Evolutionary conservation across 306 rosid genomes (phyloP).

Genomic region (Carpinus viminea): DNA sequence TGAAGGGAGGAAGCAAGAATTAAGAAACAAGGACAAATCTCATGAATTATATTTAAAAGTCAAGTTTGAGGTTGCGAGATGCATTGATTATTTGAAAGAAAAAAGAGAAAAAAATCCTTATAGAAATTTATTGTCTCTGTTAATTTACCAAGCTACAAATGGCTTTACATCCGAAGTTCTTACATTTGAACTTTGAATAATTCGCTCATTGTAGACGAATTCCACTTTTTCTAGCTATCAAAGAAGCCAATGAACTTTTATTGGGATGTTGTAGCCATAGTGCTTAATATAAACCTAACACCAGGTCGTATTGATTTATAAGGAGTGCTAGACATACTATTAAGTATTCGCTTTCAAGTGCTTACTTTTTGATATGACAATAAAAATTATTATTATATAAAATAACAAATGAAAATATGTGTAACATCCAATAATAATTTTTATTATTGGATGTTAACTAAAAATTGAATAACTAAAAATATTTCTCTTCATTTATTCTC

Average conservation of each 20-base stretch:
- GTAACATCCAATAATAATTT: too few species aligned
- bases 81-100: constrained; percentile 62
- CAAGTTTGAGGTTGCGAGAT: constrained; percentile 68
- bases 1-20: constrained; percentile 65
- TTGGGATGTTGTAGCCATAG: background rate
- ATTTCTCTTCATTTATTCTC: background rate
- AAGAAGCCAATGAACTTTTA: background rate
- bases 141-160: constrained; percentile 56
- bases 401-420: too few species aligned
- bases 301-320: background rate
- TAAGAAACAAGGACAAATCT: constrained; percentile 55
- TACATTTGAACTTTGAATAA: constrained; percentile 63
- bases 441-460: too few species aligned
- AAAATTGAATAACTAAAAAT: too few species aligned
- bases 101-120: constrained; percentile 79
- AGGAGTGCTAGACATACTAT: too few species aligned
- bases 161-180: constrained; percentile 68
- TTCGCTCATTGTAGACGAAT: background rate
- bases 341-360: too few species aligned
- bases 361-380: too few species aligned
- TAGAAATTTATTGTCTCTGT: constrained; percentile 54
- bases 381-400: too few species aligned
- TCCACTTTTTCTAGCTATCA: background rate
- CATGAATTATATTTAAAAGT: constrained; percentile 65
- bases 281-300: too few species aligned